Base-by-base conservation (phyloP, 2,329 filamentous ascomycete genomes). In the Phialemoniopsis sp. region DNA sequence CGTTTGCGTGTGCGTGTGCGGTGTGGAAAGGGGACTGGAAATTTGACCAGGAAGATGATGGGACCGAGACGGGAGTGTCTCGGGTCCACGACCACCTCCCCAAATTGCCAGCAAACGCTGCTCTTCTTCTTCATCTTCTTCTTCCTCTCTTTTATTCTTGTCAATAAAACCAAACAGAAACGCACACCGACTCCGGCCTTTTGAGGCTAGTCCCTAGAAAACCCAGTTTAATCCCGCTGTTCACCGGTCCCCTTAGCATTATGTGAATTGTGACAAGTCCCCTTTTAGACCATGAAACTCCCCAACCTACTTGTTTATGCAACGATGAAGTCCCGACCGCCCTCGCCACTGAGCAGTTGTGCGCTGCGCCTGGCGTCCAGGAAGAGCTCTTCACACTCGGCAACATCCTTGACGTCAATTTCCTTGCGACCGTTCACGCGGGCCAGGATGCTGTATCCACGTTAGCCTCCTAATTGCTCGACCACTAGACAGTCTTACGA, bases 371-470 rank as follows among this genome's bases (percentile, higher is more conserved):
- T 81, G 36, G 87, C 85, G 63, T 93, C 87, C 49, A 91, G 78
- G 70, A 93, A 91, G 37, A 93, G 68, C 55, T 89, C 85, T 60
- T 90, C 85, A 59, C 86, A 90, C 66, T 93, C 87, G 13, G 76
- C 77, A 48, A 93, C 80, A 61, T 91, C 87, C 54, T 80, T 75
- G 41, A 87, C 68, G 54, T 89, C 85, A 55, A 91, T 89, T 57
- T 87, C 82, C 46, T 72, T 76, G 54, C 82, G 81, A 43, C 86
- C 86, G 59, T 85, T 87, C 56, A 93, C 87, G 58, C 87, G 85
- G 43, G 91, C 89, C 54, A 97, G 76, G 63, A 97, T 95, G 63
- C 87, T 83, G 52, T 54, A 41, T 49, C 43, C 50, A 52, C 45
- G 56, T 60, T 47, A 61, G 58, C 49, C 6, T 26, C 21, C 10